Evolutionary conservation across 805 yeast species (phyloP).

Genomic region (Wickerhamomyces alni): DNA sequence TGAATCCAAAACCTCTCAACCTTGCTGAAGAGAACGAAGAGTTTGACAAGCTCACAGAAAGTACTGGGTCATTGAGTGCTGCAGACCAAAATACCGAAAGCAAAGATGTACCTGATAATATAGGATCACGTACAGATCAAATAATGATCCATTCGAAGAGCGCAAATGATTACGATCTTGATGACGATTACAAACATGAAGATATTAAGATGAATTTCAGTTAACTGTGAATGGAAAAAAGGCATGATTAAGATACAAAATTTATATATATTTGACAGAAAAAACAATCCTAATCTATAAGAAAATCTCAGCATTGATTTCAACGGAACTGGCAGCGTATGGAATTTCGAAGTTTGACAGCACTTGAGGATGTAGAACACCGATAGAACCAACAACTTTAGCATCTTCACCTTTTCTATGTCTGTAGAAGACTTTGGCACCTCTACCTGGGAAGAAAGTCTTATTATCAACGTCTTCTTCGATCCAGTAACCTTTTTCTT

Average conservation of each 20-base stretch:
- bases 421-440: conserved; percentile 81
- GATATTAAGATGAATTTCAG: conserved; percentile 20
- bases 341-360: conserved; percentile 83
- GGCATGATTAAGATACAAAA: background rate
- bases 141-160: no score
- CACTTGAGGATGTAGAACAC: conserved; percentile 95
- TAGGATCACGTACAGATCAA: no score
- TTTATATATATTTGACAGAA: no score
- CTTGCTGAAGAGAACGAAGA: conserved; percentile 6
- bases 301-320: conserved; percentile 84
- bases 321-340: conserved; percentile 87
- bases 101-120: no score
- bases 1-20: background rate
- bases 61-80: no score
- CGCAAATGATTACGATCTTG: conserved; percentile 1
- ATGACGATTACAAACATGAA: conserved; percentile 13
- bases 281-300: conserved; percentile 25
- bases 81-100: no score
- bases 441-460: conserved; percentile 95
- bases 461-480: conserved; percentile 60
- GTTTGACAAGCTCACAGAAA: background rate
- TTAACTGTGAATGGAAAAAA: conserved; percentile 1
- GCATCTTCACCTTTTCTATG: conserved; percentile 50
- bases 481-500: conserved; percentile 81
- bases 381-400: conserved; percentile 71